Evolutionary conservation across 75 land plant species (phyloP).

Genomic region (Chamaecyparis obtusa): DNA sequence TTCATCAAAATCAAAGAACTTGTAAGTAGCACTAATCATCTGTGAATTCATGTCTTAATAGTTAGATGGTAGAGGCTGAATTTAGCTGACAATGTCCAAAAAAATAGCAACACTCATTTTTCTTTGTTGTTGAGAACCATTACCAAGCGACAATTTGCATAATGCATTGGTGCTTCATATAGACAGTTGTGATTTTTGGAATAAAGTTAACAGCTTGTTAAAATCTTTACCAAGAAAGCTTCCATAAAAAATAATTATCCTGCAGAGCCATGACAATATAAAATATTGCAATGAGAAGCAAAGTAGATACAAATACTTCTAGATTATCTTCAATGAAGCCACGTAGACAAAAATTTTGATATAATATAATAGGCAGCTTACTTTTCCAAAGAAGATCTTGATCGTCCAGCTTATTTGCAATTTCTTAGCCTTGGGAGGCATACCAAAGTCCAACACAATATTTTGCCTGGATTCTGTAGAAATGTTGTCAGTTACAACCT

Average conservation of each 20-base stretch:
- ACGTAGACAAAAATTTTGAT: background rate
- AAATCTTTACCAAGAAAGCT: too few species aligned
- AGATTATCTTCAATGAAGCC: background rate
- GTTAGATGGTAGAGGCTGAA: too few species aligned
- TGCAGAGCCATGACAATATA: slow-evolving; percentile 59
- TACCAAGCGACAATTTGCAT: too few species aligned
- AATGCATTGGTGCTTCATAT: too few species aligned
- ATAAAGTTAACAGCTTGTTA: too few species aligned
- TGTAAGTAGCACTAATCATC: too few species aligned
- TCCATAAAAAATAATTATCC: slow-evolving; percentile 31
- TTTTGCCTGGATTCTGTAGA: slow-evolving; percentile 90
- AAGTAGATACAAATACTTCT: background rate
- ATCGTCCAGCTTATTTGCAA: slow-evolving; percentile 26
- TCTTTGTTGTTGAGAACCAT: too few species aligned
- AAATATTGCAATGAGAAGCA: background rate
- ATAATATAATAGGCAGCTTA: slow-evolving; percentile 20
- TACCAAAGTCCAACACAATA: slow-evolving; percentile 93
- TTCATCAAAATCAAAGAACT: too few species aligned
- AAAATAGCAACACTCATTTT: too few species aligned
- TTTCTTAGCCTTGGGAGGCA: slow-evolving; percentile 93
- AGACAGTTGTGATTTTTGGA: too few species aligned
- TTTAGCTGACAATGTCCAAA: too few species aligned
- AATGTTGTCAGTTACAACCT: slow-evolving; percentile 62
- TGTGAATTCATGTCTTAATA: too few species aligned
- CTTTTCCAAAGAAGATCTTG: slow-evolving; percentile 83